These are phyloP conservation scores for Mortierella antarctica DNA, from an alignment of 192 early-diverging fungal genomes.

Conservation along the genomic window DNA sequence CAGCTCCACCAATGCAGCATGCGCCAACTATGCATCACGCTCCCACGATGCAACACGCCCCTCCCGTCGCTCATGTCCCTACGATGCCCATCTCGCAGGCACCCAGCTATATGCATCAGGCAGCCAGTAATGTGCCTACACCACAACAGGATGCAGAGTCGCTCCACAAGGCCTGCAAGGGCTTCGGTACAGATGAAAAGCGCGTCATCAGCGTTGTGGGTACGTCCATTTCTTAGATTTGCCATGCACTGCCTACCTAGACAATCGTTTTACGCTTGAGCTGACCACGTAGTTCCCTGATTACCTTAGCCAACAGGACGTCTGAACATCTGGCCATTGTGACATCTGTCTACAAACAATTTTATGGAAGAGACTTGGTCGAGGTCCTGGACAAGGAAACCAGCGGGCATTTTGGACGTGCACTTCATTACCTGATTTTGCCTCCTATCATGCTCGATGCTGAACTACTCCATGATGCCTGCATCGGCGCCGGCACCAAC, in stretches of 20 bases:
- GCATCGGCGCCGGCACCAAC: slow-evolving; percentile 42
- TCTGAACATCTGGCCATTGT: slow-evolving; percentile 39
- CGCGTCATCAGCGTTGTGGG: slow-evolving; percentile 48
- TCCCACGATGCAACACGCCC: slow-evolving; percentile 12
- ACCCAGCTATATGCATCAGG: slow-evolving; percentile 12
- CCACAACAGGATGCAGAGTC: slow-evolving; percentile 54
- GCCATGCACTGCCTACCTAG: neutral
- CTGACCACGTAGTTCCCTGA: neutral
- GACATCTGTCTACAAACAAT: slow-evolving; percentile 38
- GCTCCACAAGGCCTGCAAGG: slow-evolving; percentile 35
- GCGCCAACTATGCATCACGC: slow-evolving; percentile 15
- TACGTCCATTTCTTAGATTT: slow-evolving; percentile 4
- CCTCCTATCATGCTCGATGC: slow-evolving; percentile 36
- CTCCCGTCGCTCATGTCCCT: slow-evolving; percentile 17
- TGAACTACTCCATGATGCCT: slow-evolving; percentile 35
- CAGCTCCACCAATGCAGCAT: slow-evolving; percentile 1
- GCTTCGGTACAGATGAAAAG: slow-evolving; percentile 49
- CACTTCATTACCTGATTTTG: slow-evolving; percentile 43
- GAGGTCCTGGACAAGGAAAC: slow-evolving; percentile 49
- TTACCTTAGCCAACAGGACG: slow-evolving; percentile 15
- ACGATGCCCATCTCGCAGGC: slow-evolving; percentile 15
- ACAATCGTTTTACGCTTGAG: neutral
- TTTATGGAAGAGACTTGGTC: slow-evolving; percentile 45
- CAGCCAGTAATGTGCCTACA: slow-evolving; percentile 17
- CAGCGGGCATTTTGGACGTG: slow-evolving; percentile 32